Conservation (phyloP, 495 filamentous ascomycete genomes). For the Tuber magnatum region DNA sequence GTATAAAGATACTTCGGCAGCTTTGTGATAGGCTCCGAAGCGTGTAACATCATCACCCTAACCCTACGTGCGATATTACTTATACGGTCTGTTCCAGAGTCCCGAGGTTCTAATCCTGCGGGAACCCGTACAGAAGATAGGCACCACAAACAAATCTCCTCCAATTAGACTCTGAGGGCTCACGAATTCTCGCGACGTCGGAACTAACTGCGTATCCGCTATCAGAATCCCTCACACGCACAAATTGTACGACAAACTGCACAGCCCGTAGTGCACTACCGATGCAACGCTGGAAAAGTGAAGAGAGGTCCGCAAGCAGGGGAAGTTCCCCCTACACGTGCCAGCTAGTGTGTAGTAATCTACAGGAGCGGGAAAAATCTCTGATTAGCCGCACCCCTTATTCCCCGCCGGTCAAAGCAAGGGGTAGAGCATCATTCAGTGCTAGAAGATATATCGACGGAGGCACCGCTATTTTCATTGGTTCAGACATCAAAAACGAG, state of each 20-base stretch:
- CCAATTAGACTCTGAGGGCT: background rate
- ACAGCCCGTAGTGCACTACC: background rate
- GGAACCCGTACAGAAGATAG: background rate
- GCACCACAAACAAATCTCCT: background rate
- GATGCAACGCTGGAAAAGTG: background rate
- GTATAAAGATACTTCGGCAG: background rate
- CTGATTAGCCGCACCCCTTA: background rate
- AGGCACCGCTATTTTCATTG: background rate
- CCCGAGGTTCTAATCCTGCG: background rate
- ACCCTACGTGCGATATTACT: background rate
- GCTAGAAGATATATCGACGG: background rate
- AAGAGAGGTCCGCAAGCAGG: background rate
- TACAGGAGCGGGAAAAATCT: background rate
- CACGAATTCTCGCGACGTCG: background rate
- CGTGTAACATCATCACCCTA: background rate
- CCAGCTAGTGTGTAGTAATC: background rate
- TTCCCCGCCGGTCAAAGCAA: background rate
- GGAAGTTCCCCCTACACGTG: background rate
- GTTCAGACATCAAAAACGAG: background rate
- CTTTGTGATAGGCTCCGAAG: background rate
- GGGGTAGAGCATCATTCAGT: background rate
- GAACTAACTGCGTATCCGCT: background rate
- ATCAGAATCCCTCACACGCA: background rate
- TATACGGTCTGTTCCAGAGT: background rate
- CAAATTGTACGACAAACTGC: background rate